Percentiles rank a stretch among this genome's conserved stretches.
phyloP scores from a whole-genome alignment of 2,329 filamentous ascomycete species.

The Rhexocercosporidium sp. region DNA sequence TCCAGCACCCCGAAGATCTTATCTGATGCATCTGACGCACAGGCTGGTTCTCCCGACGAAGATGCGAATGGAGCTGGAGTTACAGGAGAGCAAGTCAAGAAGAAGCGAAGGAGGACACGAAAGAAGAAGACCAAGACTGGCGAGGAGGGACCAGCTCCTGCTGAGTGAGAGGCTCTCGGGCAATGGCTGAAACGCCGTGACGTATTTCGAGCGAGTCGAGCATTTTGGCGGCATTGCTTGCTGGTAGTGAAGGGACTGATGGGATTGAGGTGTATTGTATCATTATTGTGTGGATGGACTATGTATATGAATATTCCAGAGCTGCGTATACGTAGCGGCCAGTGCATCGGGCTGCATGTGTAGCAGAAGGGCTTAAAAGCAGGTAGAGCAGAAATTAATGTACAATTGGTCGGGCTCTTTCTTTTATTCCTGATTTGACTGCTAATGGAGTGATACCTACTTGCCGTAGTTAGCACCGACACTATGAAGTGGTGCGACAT shows the following conservation, averaged over 20 bases:
- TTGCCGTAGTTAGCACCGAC: too few species aligned
- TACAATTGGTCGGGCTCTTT: not conserved
- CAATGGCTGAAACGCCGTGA: not conserved
- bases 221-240: conserved; percentile 12
- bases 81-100: conserved; percentile 35
- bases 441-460: too few species aligned
- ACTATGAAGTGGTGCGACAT: too few species aligned
- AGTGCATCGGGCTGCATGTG: not conserved
- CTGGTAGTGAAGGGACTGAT: not conserved
- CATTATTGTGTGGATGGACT: not conserved
- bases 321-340: not conserved
- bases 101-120: conserved; percentile 34
- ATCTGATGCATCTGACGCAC: conserved; percentile 10
- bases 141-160: conserved; percentile 23
- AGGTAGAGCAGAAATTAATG: not conserved
- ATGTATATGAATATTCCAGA: conserved; percentile 3
- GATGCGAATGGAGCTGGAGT: conserved; percentile 8
- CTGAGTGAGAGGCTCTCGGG: not conserved
- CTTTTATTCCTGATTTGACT: too few species aligned
- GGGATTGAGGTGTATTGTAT: not conserved
- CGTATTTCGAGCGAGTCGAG: not conserved
- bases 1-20: not conserved
- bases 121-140: conserved; percentile 37
- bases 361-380: not conserved
- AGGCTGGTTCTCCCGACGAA: conserved; percentile 13